A percentile compares a stretch with the other conserved stretches of the same genome.
Evolutionary conservation across 441 rosid species (phyloP).

Genomic region (Populus tomentosa): DNA sequence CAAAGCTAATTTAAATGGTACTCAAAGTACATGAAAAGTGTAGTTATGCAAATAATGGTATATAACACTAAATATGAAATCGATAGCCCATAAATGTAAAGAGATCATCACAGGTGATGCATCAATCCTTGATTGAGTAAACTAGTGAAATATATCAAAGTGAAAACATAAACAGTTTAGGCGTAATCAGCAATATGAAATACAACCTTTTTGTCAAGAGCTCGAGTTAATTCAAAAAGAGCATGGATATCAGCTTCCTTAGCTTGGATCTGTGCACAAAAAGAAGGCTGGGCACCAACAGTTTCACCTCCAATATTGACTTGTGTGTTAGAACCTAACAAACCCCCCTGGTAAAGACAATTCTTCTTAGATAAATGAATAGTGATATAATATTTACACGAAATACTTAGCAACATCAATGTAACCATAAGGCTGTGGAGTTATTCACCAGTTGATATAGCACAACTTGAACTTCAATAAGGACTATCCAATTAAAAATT

Average conservation of each 20-base stretch:
- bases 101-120: not conserved
- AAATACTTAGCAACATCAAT: conserved; percentile 4
- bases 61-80: not conserved
- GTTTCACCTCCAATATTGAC: conserved; percentile 35
- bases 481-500: not conserved
- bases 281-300: conserved; percentile 34
- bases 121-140: not conserved
- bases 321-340: conserved; percentile 40
- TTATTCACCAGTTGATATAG: not conserved
- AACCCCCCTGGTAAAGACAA: conserved; percentile 42
- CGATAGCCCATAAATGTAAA: not conserved
- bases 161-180: conserved; percentile 6
- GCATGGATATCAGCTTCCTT: conserved; percentile 78
- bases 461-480: not conserved
- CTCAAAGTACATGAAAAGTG: not conserved
- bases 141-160: not conserved
- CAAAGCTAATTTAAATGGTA: not conserved
- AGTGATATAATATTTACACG: not conserved
- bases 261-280: conserved; percentile 46
- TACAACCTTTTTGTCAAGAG: conserved; percentile 79
- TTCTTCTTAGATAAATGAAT: conserved; percentile 33
- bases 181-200: conserved; percentile 13
- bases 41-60: not conserved
- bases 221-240: conserved; percentile 54
- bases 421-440: not conserved